Evolutionary conservation across 129 eudicot genomes (phyloP).

Genomic region (Lactuca sativa): DNA sequence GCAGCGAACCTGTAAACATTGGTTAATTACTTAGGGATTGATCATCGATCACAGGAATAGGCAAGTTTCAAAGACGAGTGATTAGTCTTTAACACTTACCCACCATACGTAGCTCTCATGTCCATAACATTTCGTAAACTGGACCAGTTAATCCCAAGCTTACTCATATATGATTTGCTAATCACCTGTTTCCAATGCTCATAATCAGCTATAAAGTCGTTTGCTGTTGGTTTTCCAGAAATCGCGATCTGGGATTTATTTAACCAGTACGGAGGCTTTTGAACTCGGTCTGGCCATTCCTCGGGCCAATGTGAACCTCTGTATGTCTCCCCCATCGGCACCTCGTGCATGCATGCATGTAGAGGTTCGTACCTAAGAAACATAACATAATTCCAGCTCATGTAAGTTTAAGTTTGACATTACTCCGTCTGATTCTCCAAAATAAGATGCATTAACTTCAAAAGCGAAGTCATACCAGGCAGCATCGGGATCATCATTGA

Average conservation of each 20-base stretch:
- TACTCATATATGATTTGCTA: conserved; percentile 43
- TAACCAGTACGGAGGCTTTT: conserved; percentile 64
- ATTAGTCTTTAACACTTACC: conserved; percentile 37
- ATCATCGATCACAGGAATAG: not conserved
- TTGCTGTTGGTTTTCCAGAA: conserved; percentile 64
- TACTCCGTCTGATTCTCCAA: no score
- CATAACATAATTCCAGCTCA: not conserved
- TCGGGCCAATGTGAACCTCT: conserved; percentile 84
- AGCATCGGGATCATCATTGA: conserved; percentile 72
- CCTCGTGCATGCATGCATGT: conserved; percentile 66
- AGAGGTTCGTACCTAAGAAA: conserved; percentile 63
- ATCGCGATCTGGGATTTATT: conserved; percentile 55
- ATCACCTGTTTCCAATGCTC: conserved; percentile 68
- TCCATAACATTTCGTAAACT: conserved; percentile 82
- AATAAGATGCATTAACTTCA: not conserved
- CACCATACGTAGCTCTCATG: conserved; percentile 93
- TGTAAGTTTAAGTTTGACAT: no score
- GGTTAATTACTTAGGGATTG: not conserved
- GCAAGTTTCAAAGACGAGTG: conserved; percentile 1
- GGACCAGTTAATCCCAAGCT: conserved; percentile 73
- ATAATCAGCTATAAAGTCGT: conserved; percentile 56
- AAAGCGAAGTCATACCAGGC: conserved; percentile 51
- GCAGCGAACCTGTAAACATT: conserved; percentile 63
- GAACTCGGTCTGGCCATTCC: conserved; percentile 66
- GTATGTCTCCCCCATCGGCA: conserved; percentile 47